These are phyloP conservation scores for Aotearoamyces nothofagi DNA, from an alignment of 2,329 filamentous ascomycete species.

Conservation along the genomic window DNA sequence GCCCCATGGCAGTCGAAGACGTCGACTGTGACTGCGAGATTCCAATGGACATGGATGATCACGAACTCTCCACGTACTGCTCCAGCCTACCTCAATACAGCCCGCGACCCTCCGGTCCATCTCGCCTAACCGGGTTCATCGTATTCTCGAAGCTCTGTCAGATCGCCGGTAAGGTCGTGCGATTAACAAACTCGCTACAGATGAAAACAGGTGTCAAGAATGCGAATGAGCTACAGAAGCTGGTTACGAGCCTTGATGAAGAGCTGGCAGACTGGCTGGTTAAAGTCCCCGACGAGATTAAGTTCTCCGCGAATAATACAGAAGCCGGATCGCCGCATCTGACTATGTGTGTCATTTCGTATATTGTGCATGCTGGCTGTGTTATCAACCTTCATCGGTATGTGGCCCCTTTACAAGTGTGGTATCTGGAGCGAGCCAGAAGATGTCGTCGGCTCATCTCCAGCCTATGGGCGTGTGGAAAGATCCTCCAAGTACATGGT, in stretches of 20 bases:
- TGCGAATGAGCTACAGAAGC: conserved; percentile 2
- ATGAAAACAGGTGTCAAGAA: conserved; percentile 2
- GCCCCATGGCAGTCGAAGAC: conserved; percentile 15
- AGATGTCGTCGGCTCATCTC: too few relatives aligned
- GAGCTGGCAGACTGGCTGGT: conserved; percentile 11
- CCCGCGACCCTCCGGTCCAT: neutral
- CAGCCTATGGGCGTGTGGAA: too few relatives aligned
- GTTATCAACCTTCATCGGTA: conserved; percentile 15
- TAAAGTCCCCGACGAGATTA: conserved; percentile 13
- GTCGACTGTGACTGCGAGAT: conserved; percentile 17
- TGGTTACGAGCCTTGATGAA: conserved; percentile 7
- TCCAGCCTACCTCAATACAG: neutral
- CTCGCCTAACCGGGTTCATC: conserved; percentile 13
- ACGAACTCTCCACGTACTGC: conserved; percentile 11
- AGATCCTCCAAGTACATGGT: too few relatives aligned
- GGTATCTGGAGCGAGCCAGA: too few relatives aligned
- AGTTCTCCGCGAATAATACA: conserved; percentile 11
- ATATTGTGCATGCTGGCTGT: conserved; percentile 16
- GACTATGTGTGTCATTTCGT: conserved; percentile 17
- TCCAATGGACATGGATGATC: conserved; percentile 14
- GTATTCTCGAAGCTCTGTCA: conserved; percentile 15
- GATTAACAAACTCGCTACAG: conserved; percentile 4
- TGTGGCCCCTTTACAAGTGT: too few relatives aligned
- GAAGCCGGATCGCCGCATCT: conserved; percentile 8
- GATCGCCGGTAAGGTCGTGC: conserved; percentile 14